Conservation (phyloP, 352 stramenopile genomes). For the Globisporangium nodosum region DNA sequence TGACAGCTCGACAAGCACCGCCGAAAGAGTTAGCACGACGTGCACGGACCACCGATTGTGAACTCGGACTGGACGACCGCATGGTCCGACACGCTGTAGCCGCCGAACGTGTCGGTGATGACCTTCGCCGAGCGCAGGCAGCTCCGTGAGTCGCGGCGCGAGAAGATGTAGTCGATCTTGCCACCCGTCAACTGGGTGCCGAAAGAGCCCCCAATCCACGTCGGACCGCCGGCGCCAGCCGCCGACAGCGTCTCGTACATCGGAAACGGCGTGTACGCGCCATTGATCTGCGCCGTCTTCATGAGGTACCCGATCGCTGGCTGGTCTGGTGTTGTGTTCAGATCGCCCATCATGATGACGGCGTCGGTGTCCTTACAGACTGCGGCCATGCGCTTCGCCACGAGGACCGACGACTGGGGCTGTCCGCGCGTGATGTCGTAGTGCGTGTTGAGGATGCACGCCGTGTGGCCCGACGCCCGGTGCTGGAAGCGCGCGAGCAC, state of each 20-base stretch:
- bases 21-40: neutral
- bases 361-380: slow-evolving; percentile 42
- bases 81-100: slow-evolving; percentile 60
- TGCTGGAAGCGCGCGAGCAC: slow-evolving; percentile 53
- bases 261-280: slow-evolving; percentile 28
- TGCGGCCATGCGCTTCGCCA: slow-evolving; percentile 32
- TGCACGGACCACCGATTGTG: slow-evolving; percentile 30
- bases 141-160: slow-evolving; percentile 35
- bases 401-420: slow-evolving; percentile 41
- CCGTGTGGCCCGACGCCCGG: slow-evolving; percentile 14
- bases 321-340: slow-evolving; percentile 41
- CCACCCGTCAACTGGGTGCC: slow-evolving; percentile 15
- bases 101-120: slow-evolving; percentile 40
- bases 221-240: slow-evolving; percentile 29
- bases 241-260: slow-evolving; percentile 61
- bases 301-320: slow-evolving; percentile 39
- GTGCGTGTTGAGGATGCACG: slow-evolving; percentile 79
- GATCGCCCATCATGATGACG: slow-evolving; percentile 60
- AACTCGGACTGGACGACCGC: slow-evolving; percentile 54
- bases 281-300: slow-evolving; percentile 18
- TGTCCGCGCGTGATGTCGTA: slow-evolving; percentile 61
- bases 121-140: slow-evolving; percentile 34
- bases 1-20: neutral
- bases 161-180: slow-evolving; percentile 75
- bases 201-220: slow-evolving; percentile 64